These are phyloP conservation scores for Clausena lansium DNA, from an alignment of 345 rosid genomes.

Conservation along the genomic window DNA sequence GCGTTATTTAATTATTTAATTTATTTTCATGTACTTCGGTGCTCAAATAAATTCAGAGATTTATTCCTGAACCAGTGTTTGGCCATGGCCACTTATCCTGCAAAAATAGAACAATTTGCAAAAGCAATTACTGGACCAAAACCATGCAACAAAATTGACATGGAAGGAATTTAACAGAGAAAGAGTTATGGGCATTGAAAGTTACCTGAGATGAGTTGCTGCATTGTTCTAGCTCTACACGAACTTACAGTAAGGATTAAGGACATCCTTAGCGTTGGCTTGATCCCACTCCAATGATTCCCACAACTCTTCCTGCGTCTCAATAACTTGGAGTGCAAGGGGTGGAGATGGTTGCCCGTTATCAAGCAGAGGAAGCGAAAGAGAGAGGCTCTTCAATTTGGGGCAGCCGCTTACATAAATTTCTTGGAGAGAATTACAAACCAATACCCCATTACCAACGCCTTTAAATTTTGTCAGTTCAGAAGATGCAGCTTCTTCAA, in stretches of 20 bases:
- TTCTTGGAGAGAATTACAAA: constrained; percentile 5
- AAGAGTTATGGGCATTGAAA: too few species aligned
- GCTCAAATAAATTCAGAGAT: too few species aligned
- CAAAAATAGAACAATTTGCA: too few species aligned
- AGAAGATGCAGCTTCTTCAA: not conserved
- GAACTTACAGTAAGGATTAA: not conserved
- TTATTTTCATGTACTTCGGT: too few species aligned
- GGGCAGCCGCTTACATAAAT: not conserved
- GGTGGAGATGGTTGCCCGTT: not conserved
- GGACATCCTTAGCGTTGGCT: not conserved
- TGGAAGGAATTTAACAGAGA: too few species aligned
- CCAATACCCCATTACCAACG: not conserved
- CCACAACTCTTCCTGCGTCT: not conserved
- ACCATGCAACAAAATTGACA: too few species aligned
- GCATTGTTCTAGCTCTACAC: fast-evolving
- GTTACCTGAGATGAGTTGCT: too few species aligned
- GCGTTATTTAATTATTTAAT: too few species aligned
- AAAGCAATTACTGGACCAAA: too few species aligned
- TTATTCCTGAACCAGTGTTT: too few species aligned
- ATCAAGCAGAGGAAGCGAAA: not conserved
- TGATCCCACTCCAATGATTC: not conserved
- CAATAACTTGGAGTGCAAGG: not conserved
- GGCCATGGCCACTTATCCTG: too few species aligned
- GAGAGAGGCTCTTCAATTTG: not conserved
- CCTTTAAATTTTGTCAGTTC: not conserved